Percentiles rank a stretch among this genome's conserved stretches.
Conservation (phyloP, 306 rosid genomes). For the Dalbergia cochinchinensis region DNA sequence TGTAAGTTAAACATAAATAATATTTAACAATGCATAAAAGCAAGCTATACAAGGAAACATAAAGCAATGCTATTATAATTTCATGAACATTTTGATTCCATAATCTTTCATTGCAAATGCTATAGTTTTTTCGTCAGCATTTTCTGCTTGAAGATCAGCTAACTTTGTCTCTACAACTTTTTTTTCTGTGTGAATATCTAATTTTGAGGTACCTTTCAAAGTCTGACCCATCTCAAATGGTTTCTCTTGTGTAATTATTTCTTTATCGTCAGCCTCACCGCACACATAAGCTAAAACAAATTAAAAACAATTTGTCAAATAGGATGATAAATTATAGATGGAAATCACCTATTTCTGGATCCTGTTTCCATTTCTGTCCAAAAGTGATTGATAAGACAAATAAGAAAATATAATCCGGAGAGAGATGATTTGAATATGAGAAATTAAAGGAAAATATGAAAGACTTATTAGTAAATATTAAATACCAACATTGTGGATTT, state of each 20-base stretch:
- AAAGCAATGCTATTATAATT: not conserved
- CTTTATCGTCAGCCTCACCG: slow-evolving; percentile 36
- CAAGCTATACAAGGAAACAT: too few relatives aligned
- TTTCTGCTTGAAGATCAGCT: slow-evolving; percentile 23
- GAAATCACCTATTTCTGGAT: too few relatives aligned
- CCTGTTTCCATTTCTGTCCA: too few relatives aligned
- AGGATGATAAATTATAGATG: too few relatives aligned
- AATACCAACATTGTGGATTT: not conserved
- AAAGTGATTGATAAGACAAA: too few relatives aligned
- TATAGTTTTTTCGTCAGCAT: slow-evolving; percentile 23
- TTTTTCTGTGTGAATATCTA: slow-evolving; percentile 40
- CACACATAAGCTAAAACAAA: slow-evolving; percentile 57
- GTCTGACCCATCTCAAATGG: slow-evolving; percentile 48
- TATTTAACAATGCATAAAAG: too few relatives aligned
- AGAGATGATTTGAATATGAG: too few relatives aligned
- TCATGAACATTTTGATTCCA: slow-evolving; percentile 55
- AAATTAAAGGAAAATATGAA: too few relatives aligned
- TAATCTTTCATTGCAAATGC: slow-evolving; percentile 45
- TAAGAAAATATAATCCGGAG: too few relatives aligned
- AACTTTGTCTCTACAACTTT: slow-evolving; percentile 21
- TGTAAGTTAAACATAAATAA: too few relatives aligned
- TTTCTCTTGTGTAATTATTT: slow-evolving; percentile 10
- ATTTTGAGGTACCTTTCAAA: not conserved
- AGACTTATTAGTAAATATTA: too few relatives aligned
- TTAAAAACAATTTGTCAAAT: too few relatives aligned